These are phyloP conservation scores for Globisporangium echinulatum DNA, from an alignment of 352 stramenopile genomes.

Conservation along the genomic window DNA sequence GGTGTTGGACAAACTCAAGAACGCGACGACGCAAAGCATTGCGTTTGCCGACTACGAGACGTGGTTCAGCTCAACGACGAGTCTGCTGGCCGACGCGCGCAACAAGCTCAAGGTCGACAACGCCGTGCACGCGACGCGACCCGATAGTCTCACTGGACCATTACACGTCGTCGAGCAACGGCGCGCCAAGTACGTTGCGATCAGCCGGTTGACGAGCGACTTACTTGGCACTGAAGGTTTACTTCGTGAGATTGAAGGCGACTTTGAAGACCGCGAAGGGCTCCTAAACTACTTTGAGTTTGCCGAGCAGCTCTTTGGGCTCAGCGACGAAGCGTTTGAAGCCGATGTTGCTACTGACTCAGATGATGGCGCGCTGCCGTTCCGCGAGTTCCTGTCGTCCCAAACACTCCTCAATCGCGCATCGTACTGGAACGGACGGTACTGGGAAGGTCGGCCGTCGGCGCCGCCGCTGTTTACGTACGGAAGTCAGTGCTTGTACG, in stretches of 20 bases:
- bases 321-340: constrained; percentile 41
- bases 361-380: constrained; percentile 17
- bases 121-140: constrained; percentile 85
- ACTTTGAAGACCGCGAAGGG: constrained; percentile 73
- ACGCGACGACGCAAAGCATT: constrained; percentile 30
- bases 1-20: constrained; percentile 35
- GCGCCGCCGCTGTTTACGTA: constrained; percentile 69
- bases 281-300: constrained; percentile 71
- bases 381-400: constrained; percentile 43
- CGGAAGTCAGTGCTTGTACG: constrained; percentile 44
- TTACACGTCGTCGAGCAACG: constrained; percentile 85
- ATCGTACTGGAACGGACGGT: constrained; percentile 76
- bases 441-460: constrained; percentile 69
- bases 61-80: constrained; percentile 62
- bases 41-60: constrained; percentile 36
- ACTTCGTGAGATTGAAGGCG: constrained; percentile 65
- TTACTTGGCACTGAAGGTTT: constrained; percentile 79
- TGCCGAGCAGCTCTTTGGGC: constrained; percentile 60
- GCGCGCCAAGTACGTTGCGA: constrained; percentile 92
- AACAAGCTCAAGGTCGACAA: constrained; percentile 89
- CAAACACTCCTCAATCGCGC: constrained; percentile 39
- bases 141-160: constrained; percentile 89
- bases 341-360: constrained; percentile 11
- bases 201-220: constrained; percentile 88
- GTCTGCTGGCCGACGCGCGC: constrained; percentile 41